Conservation (phyloP, 1,139 yeast species). For the Candida buenavistaensis region DNA sequence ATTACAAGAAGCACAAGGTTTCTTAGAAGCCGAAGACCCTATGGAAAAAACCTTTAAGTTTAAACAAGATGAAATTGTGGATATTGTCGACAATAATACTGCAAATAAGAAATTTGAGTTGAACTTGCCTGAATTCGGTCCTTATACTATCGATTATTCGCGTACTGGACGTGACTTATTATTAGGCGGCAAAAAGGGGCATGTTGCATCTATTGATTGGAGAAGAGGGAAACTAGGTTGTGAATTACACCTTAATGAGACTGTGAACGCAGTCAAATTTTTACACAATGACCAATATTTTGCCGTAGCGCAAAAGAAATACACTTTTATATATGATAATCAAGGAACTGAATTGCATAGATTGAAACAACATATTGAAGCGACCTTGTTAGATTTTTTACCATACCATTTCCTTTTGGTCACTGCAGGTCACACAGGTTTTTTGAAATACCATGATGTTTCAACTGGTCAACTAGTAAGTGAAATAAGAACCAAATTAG, state of each 20-base stretch:
- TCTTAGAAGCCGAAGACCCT: slow-evolving; percentile 79
- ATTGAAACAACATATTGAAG: slow-evolving; percentile 85
- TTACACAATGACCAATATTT: slow-evolving; percentile 90
- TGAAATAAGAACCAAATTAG: slow-evolving; percentile 82
- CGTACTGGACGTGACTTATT: slow-evolving; percentile 85
- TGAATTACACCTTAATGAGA: slow-evolving; percentile 84
- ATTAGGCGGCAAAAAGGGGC: slow-evolving; percentile 89
- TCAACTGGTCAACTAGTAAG: slow-evolving; percentile 87
- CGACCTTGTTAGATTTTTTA: slow-evolving; percentile 77
- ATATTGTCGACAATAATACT: slow-evolving; percentile 78
- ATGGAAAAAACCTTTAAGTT: slow-evolving; percentile 91
- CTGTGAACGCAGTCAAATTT: slow-evolving; percentile 86
- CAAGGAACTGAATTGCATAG: slow-evolving; percentile 91
- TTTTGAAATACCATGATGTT: slow-evolving; percentile 89
- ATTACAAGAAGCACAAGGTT: slow-evolving; percentile 81
- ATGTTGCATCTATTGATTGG: slow-evolving; percentile 96
- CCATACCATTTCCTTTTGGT: slow-evolving; percentile 90
- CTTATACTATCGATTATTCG: slow-evolving; percentile 78
- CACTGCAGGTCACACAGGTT: slow-evolving; percentile 88
- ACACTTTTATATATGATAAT: slow-evolving; percentile 88
- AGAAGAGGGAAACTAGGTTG: slow-evolving; percentile 78
- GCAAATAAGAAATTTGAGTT: slow-evolving; percentile 75
- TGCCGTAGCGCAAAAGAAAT: slow-evolving; percentile 96
- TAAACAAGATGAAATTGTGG: slow-evolving; percentile 73
- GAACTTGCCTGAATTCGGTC: slow-evolving; percentile 77